A percentile compares a stretch with the other conserved stretches of the same genome.
phyloP scores from a whole-genome alignment of 345 rosid genomes.

The Nasturtium officinale region DNA sequence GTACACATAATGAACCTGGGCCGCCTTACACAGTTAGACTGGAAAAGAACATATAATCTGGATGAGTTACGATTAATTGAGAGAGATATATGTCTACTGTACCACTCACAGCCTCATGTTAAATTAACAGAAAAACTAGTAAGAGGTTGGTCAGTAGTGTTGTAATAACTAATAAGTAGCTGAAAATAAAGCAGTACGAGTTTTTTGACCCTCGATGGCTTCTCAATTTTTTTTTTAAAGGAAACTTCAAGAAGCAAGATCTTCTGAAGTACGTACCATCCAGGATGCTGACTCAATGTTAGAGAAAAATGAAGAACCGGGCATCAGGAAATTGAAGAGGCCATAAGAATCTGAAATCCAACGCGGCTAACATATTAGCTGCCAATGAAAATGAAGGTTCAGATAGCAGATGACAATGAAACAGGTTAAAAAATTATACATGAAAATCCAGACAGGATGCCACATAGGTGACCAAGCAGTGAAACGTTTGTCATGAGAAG shows the following conservation, averaged over 20 bases:
- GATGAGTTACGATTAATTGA: background rate
- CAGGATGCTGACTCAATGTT: conserved; percentile 76
- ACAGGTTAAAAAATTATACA: conserved; percentile 51
- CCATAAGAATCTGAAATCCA: conserved; percentile 74
- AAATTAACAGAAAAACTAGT: background rate
- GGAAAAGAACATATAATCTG: conserved; percentile 32
- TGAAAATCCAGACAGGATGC: conserved; percentile 95
- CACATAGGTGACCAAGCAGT: conserved; percentile 91
- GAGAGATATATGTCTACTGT: background rate
- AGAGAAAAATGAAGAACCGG: conserved; percentile 85
- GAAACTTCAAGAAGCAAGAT: conserved; percentile 1
- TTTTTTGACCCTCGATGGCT: background rate
- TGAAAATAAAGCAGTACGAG: background rate
- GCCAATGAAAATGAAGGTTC: conserved; percentile 11
- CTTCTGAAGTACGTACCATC: conserved; percentile 63
- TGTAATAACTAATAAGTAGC: background rate
- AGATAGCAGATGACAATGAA: conserved; percentile 3
- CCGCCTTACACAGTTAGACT: conserved; percentile 80
- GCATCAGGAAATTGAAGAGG: conserved; percentile 74
- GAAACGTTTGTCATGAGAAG: conserved; percentile 92
- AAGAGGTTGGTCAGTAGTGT: background rate
- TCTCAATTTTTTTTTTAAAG: background rate
- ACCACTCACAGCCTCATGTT: conserved; percentile 17
- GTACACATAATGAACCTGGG: conserved; percentile 91
- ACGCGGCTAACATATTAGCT: conserved; percentile 24